Percentiles rank a stretch among this genome's conserved stretches.
These are phyloP conservation scores for Coemansia sp. DNA, from an alignment of 192 early-diverging fungal genomes.

Conservation along the genomic window DNA sequence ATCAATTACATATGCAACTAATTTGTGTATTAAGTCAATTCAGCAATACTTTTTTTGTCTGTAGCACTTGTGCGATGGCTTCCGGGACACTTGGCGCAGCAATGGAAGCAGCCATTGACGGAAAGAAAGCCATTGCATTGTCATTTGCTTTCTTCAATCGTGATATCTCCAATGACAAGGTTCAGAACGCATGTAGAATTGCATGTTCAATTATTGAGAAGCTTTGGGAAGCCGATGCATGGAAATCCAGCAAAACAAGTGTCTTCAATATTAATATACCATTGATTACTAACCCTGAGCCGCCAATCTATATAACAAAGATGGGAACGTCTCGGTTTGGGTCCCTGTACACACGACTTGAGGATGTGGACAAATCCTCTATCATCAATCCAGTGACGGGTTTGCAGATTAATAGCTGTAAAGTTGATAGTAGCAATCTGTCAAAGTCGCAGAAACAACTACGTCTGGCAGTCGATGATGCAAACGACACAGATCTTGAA, in stretches of 20 bases:
- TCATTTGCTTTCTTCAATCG: slow-evolving; percentile 31
- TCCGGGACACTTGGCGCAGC: slow-evolving; percentile 32
- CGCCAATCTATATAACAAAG: slow-evolving; percentile 14
- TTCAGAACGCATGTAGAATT: slow-evolving; percentile 12
- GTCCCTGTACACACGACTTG: slow-evolving; percentile 17
- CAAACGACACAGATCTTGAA: not conserved
- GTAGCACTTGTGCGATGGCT: slow-evolving; percentile 29
- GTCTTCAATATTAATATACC: slow-evolving; percentile 35
- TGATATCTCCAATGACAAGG: slow-evolving; percentile 24
- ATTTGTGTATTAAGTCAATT: not conserved
- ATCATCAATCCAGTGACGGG: too few relatives aligned
- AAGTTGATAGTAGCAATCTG: not conserved
- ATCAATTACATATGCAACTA: too few relatives aligned
- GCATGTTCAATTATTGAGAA: slow-evolving; percentile 19
- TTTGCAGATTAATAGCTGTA: too few relatives aligned
- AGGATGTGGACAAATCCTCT: not conserved
- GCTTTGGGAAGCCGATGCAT: slow-evolving; percentile 21
- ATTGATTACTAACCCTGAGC: not conserved
- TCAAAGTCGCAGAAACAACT: slow-evolving; percentile 5
- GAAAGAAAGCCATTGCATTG: slow-evolving; percentile 13
- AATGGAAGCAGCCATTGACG: slow-evolving; percentile 24
- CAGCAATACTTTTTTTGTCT: not conserved
- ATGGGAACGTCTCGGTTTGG: slow-evolving; percentile 24
- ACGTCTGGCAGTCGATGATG: slow-evolving; percentile 22
- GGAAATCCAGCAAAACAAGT: slow-evolving; percentile 1